These are phyloP conservation scores for Colletotrichum gloeosporioides DNA, from an alignment of 2,329 filamentous ascomycete species.

Conservation along the genomic window DNA sequence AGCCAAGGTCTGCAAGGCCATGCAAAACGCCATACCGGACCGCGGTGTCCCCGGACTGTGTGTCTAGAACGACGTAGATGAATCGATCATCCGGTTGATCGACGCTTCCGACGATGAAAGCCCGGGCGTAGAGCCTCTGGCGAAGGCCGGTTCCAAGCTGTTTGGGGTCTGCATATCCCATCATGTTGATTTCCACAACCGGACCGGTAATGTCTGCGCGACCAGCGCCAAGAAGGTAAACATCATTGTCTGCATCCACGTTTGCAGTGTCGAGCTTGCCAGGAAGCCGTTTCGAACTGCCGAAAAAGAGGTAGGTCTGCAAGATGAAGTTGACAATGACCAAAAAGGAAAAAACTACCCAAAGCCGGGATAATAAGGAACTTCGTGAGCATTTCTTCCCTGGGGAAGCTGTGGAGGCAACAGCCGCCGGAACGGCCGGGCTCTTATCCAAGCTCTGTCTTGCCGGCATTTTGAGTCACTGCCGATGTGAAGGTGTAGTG, in stretches of 20 bases:
- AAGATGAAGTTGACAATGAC: conserved; percentile 2
- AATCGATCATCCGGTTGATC: conserved; percentile 72
- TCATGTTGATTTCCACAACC: conserved; percentile 87
- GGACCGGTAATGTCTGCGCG: conserved; percentile 68
- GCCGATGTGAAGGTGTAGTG: not conserved
- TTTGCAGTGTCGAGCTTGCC: not conserved
- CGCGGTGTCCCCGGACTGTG: conserved; percentile 84
- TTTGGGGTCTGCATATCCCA: conserved; percentile 81
- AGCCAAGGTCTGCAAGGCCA: conserved; percentile 69
- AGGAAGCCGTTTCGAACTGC: not conserved
- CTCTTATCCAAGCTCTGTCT: conserved; percentile 9
- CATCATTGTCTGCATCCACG: conserved; percentile 29
- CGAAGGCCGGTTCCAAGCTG: conserved; percentile 85
- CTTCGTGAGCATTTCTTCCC: not conserved
- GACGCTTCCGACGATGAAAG: conserved; percentile 82
- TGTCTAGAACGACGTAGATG: conserved; percentile 87
- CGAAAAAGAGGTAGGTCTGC: not conserved
- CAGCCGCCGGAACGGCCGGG: conserved; percentile 1
- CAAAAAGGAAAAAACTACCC: not conserved
- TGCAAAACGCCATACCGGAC: conserved; percentile 83
- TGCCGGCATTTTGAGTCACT: not conserved
- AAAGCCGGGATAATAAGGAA: conserved; percentile 5
- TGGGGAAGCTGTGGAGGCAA: not conserved
- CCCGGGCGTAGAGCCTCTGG: conserved; percentile 83
- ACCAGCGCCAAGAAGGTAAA: conserved; percentile 57